Percentiles rank a stretch among this genome's conserved stretches.
Evolutionary conservation across 441 rosid species (phyloP).

Genomic region (Rhodomyrtus psidioides): DNA sequence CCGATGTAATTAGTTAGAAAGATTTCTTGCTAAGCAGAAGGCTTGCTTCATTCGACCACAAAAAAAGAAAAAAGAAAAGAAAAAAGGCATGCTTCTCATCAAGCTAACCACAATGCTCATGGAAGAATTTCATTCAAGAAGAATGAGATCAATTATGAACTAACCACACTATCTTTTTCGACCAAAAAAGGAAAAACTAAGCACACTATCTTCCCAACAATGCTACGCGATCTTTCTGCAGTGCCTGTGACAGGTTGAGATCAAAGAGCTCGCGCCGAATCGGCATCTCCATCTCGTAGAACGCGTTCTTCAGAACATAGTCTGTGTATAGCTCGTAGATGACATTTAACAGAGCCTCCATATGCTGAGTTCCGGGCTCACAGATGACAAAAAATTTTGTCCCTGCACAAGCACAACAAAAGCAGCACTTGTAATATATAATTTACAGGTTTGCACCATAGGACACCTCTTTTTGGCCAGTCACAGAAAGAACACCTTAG

Average conservation of each 20-base stretch:
- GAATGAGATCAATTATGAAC: background rate
- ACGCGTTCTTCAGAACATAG: constrained; percentile 85
- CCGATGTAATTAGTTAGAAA: background rate
- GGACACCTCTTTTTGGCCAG: background rate
- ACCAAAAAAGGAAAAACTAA: background rate
- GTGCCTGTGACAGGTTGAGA: constrained; percentile 62
- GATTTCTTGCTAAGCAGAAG: too few species aligned
- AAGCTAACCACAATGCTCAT: background rate
- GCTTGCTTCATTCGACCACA: background rate
- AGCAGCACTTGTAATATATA: background rate
- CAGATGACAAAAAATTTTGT: constrained; percentile 92
- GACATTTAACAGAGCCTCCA: constrained; percentile 72
- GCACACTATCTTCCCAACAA: constrained; percentile 41
- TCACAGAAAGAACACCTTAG: background rate
- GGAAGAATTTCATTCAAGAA: background rate
- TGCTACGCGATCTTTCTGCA: constrained; percentile 71
- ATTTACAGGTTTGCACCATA: background rate
- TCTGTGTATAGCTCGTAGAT: constrained; percentile 86
- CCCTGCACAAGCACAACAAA: constrained; percentile 27
- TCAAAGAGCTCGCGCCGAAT: constrained; percentile 93
- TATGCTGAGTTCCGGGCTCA: constrained; percentile 72
- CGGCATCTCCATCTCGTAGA: constrained; percentile 98
- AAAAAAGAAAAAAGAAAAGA: too few species aligned
- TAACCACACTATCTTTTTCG: background rate
- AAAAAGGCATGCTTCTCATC: background rate